phyloP scores from a whole-genome alignment of 441 rosid genomes.

The Adansonia madagascariensis region DNA sequence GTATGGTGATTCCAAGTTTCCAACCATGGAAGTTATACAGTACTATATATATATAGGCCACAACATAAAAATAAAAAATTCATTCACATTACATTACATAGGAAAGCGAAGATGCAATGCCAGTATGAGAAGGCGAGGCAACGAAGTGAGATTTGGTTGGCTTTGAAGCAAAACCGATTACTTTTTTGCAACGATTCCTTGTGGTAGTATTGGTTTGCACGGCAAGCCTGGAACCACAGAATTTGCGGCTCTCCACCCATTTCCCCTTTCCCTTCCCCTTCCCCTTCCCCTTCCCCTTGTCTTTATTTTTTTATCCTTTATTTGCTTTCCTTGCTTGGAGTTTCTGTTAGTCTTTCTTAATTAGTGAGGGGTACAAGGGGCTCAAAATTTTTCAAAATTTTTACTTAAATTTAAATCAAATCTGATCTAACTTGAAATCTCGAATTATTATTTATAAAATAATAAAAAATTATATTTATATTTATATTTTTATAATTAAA shows the following conservation, averaged over 20 bases:
- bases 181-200: constrained; percentile 65
- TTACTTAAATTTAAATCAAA: too few species aligned
- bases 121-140: constrained; percentile 42
- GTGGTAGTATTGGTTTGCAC: constrained; percentile 44
- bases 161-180: constrained; percentile 80
- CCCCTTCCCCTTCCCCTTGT: too few species aligned
- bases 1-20: constrained; percentile 41
- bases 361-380: too few species aligned
- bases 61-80: too few species aligned
- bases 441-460: too few species aligned
- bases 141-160: constrained; percentile 67
- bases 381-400: too few species aligned
- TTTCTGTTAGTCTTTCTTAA: too few species aligned
- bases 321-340: background rate
- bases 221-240: constrained; percentile 10
- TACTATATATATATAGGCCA: background rate
- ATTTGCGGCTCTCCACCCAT: background rate
- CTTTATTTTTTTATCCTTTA: too few species aligned
- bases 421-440: too few species aligned
- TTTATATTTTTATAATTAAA: too few species aligned
- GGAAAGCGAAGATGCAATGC: constrained; percentile 33
- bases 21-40: constrained; percentile 29
- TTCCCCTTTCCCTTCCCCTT: too few species aligned
- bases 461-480: too few species aligned
- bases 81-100: background rate